A percentile compares a stretch with the other conserved stretches of the same genome.
Conservation (phyloP, 495 filamentous ascomycete species). For the Lasiosphaeria ovina region DNA sequence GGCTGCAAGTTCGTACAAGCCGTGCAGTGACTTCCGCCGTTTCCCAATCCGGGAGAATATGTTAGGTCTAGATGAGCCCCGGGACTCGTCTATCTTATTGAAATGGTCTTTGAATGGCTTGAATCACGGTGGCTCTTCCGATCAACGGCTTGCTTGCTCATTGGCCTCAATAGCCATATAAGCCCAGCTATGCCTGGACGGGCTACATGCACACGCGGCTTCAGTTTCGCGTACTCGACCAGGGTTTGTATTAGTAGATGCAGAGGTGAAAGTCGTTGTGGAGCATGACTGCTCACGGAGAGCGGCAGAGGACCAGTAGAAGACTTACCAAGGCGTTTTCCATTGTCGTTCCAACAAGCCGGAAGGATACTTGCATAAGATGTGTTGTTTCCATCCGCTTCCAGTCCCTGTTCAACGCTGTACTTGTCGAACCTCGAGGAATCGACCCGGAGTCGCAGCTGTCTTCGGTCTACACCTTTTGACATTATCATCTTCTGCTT, state of each 20-base stretch:
- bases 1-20: background rate
- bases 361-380: slow-evolving; percentile 12
- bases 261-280: too few relatives aligned
- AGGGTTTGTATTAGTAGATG: too few relatives aligned
- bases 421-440: slow-evolving; percentile 1
- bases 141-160: too few relatives aligned
- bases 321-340: background rate
- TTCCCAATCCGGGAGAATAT: background rate
- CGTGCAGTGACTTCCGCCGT: background rate
- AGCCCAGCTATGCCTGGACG: too few relatives aligned
- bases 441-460: background rate
- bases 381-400: background rate
- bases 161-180: too few relatives aligned
- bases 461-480: background rate
- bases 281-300: background rate
- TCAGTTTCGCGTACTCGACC: too few relatives aligned
- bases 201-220: too few relatives aligned
- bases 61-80: too few relatives aligned
- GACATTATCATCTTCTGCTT: slow-evolving; percentile 1
- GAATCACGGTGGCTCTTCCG: too few relatives aligned
- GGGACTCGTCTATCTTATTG: too few relatives aligned
- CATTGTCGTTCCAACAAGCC: background rate
- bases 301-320: background rate
- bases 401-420: slow-evolving; percentile 1
- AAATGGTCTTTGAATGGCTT: too few relatives aligned